These are phyloP conservation scores for Abelmoschus esculentus DNA, from an alignment of 345 rosid genomes.

Conservation along the genomic window DNA sequence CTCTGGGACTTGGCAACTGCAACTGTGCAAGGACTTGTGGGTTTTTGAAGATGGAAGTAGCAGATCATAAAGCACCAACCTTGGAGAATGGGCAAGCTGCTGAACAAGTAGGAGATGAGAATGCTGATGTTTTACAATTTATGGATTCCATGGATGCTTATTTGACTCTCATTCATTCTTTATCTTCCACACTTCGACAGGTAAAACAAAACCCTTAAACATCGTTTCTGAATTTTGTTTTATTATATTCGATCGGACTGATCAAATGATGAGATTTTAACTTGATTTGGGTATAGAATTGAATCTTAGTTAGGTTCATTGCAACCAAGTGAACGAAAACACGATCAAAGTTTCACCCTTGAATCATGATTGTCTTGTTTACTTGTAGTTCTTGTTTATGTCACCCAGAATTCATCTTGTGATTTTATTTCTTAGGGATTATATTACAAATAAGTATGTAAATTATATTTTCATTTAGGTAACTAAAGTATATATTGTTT, in stretches of 20 bases:
- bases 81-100: constrained; percentile 20
- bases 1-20: too few relatives aligned
- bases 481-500: too few relatives aligned
- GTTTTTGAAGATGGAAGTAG: constrained; percentile 20
- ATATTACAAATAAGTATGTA: too few relatives aligned
- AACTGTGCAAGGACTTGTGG: neutral
- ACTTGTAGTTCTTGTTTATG: constrained; percentile 3
- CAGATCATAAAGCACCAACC: constrained; percentile 4
- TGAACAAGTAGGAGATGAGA: constrained; percentile 10
- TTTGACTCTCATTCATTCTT: constrained; percentile 45
- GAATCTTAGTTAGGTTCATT: neutral
- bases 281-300: neutral
- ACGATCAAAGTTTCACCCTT: neutral
- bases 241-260: neutral
- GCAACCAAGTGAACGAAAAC: neutral
- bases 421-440: too few relatives aligned
- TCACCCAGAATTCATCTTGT: neutral
- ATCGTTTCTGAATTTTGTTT: neutral
- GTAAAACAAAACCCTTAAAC: constrained; percentile 19
- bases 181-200: constrained; percentile 69
- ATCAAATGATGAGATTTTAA: neutral
- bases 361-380: neutral
- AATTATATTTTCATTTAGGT: too few relatives aligned
- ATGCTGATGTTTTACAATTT: constrained; percentile 43
- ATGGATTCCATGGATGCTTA: constrained; percentile 76